Percentiles rank a stretch among this genome's conserved stretches.
phyloP scores from a whole-genome alignment of 106 monocot species.

The Phalaenopsis aphrodite region DNA sequence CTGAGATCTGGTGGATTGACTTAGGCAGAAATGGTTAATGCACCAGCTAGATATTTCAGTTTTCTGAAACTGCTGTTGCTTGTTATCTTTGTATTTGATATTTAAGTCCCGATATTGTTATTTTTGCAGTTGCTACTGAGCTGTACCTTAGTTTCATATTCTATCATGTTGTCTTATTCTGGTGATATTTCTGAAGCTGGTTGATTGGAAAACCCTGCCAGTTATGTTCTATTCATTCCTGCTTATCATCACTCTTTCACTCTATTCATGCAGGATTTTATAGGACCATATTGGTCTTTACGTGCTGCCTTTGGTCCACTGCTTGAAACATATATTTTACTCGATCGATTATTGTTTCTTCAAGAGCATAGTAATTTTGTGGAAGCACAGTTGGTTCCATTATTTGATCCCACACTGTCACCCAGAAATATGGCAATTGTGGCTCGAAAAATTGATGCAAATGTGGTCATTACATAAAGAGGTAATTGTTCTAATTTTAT shows the following conservation, averaged over 20 bases:
- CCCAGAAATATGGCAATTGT: slow-evolving; percentile 80
- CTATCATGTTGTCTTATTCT: background rate
- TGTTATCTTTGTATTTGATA: background rate
- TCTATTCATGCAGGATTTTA: slow-evolving; percentile 53
- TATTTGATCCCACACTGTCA: slow-evolving; percentile 75
- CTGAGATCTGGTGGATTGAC: background rate
- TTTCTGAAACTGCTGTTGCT: background rate
- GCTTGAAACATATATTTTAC: slow-evolving; percentile 81
- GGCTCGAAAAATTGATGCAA: slow-evolving; percentile 42
- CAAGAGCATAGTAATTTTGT: slow-evolving; percentile 59
- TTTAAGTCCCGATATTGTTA: background rate
- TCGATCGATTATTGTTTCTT: slow-evolving; percentile 83
- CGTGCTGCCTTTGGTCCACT: slow-evolving; percentile 73
- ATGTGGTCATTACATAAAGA: background rate
- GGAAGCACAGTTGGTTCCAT: slow-evolving; percentile 55
- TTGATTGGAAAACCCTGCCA: background rate
- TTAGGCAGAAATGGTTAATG: background rate
- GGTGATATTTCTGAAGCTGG: background rate
- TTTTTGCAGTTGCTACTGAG: background rate
- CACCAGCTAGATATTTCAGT: background rate
- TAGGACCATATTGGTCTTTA: slow-evolving; percentile 91
- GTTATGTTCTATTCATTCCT: background rate
- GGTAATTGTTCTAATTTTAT: background rate
- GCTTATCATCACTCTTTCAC: background rate
- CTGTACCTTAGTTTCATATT: background rate